A percentile compares a stretch with the other conserved stretches of the same genome.
Conservation (phyloP, 495 filamentous ascomycete species). For the Neurospora cerealis region DNA sequence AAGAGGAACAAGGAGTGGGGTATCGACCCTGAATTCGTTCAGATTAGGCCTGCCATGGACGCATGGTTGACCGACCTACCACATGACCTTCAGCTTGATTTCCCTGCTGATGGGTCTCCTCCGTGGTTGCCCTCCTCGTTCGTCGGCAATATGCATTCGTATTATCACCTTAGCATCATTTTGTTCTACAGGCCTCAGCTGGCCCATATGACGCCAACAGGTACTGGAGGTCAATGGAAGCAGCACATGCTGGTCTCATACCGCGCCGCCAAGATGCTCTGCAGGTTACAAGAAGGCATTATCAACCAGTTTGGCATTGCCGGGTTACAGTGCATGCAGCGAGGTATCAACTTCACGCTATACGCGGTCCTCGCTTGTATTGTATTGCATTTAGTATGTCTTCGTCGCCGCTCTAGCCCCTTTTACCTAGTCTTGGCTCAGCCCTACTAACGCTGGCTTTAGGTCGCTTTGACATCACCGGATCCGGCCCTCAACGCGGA, state of each 20-base stretch:
- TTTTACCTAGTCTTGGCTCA: not conserved
- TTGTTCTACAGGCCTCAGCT: conserved; percentile 86
- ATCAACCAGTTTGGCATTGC: conserved; percentile 64
- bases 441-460: not conserved
- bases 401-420: not conserved
- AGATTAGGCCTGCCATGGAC: conserved; percentile 61
- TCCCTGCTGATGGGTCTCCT: conserved; percentile 66
- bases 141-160: conserved; percentile 84
- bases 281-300: conserved; percentile 84
- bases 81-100: conserved; percentile 65
- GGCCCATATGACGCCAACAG: conserved; percentile 60
- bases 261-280: conserved; percentile 76
- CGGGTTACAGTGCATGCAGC: conserved; percentile 85
- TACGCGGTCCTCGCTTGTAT: conserved; percentile 88
- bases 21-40: conserved; percentile 72
- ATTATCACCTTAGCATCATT: conserved; percentile 81
- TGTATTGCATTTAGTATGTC: conserved; percentile 84
- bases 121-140: conserved; percentile 87
- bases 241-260: conserved; percentile 81
- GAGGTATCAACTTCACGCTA: conserved; percentile 92
- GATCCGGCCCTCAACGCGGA: conserved; percentile 81
- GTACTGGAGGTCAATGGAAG: conserved; percentile 73
- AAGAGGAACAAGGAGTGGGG: conserved; percentile 86
- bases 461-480: conserved; percentile 91
- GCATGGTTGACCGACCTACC: conserved; percentile 74